A percentile compares a stretch with the other conserved stretches of the same genome.
These are phyloP conservation scores for Sanghuangporus sanghuang DNA, from an alignment of 1,284 basidiomycete genomes.

Conservation along the genomic window DNA sequence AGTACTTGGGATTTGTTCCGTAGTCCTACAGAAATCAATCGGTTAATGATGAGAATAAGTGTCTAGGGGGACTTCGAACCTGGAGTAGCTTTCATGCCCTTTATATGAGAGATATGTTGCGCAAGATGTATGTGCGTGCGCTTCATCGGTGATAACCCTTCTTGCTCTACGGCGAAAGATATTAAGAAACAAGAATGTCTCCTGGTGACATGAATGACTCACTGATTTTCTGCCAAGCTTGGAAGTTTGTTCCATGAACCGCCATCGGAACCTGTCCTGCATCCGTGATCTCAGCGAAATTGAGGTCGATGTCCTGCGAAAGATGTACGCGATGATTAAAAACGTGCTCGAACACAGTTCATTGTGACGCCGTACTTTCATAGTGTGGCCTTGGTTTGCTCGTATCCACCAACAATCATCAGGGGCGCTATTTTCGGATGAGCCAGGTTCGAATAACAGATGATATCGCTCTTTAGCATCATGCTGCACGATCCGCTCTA, in stretches of 20 bases:
- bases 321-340: background rate
- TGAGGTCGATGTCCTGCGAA: conserved; percentile 56
- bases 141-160: conserved; percentile 80
- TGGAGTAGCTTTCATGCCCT: conserved; percentile 61
- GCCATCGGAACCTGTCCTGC: conserved; percentile 65
- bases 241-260: conserved; percentile 70
- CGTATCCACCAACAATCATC: conserved; percentile 74
- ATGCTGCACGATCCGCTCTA: conserved; percentile 69
- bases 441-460: conserved; percentile 49
- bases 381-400: conserved; percentile 92
- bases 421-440: conserved; percentile 21
- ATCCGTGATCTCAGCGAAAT: conserved; percentile 58
- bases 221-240: conserved; percentile 75
- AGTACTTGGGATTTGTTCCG: conserved; percentile 66
- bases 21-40: conserved; percentile 53
- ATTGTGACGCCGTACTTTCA: conserved; percentile 46
- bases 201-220: conserved; percentile 19
- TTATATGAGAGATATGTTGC: conserved; percentile 46
- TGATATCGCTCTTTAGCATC: conserved; percentile 80
- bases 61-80: conserved; percentile 39
- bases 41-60: background rate
- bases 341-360: background rate
- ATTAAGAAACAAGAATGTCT: background rate
- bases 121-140: conserved; percentile 89
- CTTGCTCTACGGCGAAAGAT: conserved; percentile 36